Evolutionary conservation across 2,329 filamentous ascomycete genomes (phyloP), one percentile per base, ranked within the genome.

Genomic region (Corynespora cassiicola): DNA sequence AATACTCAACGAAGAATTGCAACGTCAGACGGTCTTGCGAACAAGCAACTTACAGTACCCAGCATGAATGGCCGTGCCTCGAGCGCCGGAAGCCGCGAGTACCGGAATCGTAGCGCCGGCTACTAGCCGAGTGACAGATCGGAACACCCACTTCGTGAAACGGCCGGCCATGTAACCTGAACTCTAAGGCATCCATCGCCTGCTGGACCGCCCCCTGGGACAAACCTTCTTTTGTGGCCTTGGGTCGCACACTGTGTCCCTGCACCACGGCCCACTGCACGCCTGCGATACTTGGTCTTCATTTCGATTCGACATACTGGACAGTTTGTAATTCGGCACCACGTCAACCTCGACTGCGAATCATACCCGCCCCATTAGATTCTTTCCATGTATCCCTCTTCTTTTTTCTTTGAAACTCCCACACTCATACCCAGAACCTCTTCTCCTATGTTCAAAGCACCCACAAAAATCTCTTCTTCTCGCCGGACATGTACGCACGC

Each of bases 41-140:
- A 42, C 26, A 58, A 55, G 34, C 47, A 54, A 26, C 49, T 61
- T 16, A 56, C 55, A 1, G 49, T 58, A 6, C 50, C 63, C 6
- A 42, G 47, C 9, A 36, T 52, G 11, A 65, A 59, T 30, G 64
- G 63, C n/a, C 60, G 64, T n/a, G 62, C 63, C 17, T 47, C 50
- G 30, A 67, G 63, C 33, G 61, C 63, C 16, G 61, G 58, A 16
- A 40, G 39, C 36, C 58, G 47, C 24, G 56, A 64, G 14, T 52
- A 54, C 38, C 60, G 61, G 22, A 50, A 58, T 31, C 59, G 50
- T 6, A 49, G 47, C 19, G 44, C 44, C 18, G 55, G 48, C 21
- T 57, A 55, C 21, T 61, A 49, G 32, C 17, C 21, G 29, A 22
- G 7, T 17, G 19, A 6, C 15, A 19, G 11, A 8, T 19, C 12